Percentiles rank a stretch among this genome's conserved stretches.
These are phyloP conservation scores for Magnolia kwangsiensis DNA, from an alignment of 164 flowering plant genomes.

Conservation along the genomic window DNA sequence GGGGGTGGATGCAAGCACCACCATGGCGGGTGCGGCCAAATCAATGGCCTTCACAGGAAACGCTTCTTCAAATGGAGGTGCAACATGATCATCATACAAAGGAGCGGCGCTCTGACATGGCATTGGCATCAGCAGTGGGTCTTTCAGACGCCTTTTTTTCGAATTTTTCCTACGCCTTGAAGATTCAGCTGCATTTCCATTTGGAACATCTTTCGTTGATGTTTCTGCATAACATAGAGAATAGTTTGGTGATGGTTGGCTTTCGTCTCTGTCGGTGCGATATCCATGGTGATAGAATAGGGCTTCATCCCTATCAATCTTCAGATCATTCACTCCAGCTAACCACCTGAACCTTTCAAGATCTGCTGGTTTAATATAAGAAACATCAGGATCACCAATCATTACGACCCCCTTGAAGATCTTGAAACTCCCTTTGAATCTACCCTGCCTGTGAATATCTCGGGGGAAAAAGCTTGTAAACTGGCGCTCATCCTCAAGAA, in stretches of 20 bases:
- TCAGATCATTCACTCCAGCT: constrained; percentile 12
- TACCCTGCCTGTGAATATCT: constrained; percentile 9
- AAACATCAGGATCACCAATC: constrained; percentile 12
- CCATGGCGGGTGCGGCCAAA: constrained; percentile 11
- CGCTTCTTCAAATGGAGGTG: not conserved
- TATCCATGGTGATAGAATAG: not conserved
- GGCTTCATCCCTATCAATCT: constrained; percentile 10
- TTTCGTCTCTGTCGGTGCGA: not conserved
- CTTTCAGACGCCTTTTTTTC: constrained; percentile 6
- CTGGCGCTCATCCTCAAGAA: constrained; percentile 11
- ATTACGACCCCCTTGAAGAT: constrained; percentile 13
- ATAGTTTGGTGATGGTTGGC: not conserved
- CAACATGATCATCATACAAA: not conserved
- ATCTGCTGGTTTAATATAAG: constrained; percentile 10
- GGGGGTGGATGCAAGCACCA: constrained; percentile 7
- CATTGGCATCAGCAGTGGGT: not conserved
- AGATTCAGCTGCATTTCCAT: constrained; percentile 12
- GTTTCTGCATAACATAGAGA: not conserved
- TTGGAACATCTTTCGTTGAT: not conserved
- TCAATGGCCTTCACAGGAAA: not conserved
- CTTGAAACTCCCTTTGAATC: constrained; percentile 3
- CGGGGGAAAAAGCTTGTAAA: constrained; percentile 15
- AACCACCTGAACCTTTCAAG: constrained; percentile 15
- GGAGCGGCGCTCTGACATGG: constrained; percentile 4
- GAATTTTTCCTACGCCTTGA: not conserved